Percentiles rank a stretch among this genome's conserved stretches.
Conservation (phyloP, 2,329 filamentous ascomycete genomes). For the Fusarium brevicatenulatum region DNA sequence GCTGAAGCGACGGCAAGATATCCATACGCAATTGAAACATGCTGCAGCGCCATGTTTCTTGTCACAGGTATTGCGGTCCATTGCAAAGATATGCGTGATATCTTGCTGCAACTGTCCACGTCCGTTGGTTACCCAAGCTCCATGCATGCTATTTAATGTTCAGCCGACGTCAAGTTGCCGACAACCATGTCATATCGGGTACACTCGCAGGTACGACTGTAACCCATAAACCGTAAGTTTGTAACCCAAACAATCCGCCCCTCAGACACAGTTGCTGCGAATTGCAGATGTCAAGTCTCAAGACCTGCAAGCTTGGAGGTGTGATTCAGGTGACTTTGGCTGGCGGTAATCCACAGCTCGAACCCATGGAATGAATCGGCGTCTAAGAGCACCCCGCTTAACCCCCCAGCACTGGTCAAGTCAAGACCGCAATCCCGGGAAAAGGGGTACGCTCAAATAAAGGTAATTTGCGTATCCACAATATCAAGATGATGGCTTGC, state of each 20-base stretch:
- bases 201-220: background rate
- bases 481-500: constrained; percentile 38
- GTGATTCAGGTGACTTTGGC: constrained; percentile 11
- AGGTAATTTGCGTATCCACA: constrained; percentile 44
- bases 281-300: background rate
- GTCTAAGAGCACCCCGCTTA: constrained; percentile 25
- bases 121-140: background rate
- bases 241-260: background rate
- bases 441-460: constrained; percentile 40
- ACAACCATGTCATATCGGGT: background rate
- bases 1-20: background rate
- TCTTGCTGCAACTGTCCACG: background rate
- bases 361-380: constrained; percentile 13
- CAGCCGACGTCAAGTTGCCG: background rate
- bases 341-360: background rate
- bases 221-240: background rate
- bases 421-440: constrained; percentile 32
- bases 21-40: constrained; percentile 7
- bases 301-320: background rate
- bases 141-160: constrained; percentile 32
- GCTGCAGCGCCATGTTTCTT: constrained; percentile 6
- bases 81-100: background rate
- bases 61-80: constrained; percentile 9
- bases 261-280: constrained; percentile 4
- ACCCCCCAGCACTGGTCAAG: constrained; percentile 30